Percentiles rank a stretch among this genome's conserved stretches.
Conservation (phyloP, 1,284 basidiomycete species). For the Pulchroboletus neoregius region DNA sequence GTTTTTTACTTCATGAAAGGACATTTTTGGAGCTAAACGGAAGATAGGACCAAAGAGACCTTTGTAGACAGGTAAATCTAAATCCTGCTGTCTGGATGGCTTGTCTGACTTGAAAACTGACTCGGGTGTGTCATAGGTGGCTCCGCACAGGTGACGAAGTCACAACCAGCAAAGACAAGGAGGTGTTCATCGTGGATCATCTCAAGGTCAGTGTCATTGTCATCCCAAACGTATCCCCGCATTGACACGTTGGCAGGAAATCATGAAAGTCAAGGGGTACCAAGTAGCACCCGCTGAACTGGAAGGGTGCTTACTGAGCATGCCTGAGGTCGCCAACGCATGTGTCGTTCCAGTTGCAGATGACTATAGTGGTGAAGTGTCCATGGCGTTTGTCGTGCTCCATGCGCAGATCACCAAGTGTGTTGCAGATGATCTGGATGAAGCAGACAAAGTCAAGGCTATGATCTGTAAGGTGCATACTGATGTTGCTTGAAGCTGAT, state of each 20-base stretch:
- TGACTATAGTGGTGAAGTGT: slow-evolving; percentile 64
- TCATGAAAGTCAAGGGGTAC: slow-evolving; percentile 64
- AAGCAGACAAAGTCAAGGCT: slow-evolving; percentile 34
- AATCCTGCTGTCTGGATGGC: background rate
- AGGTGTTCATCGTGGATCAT: slow-evolving; percentile 64
- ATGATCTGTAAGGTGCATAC: slow-evolving; percentile 42
- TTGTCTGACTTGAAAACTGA: slow-evolving; percentile 18
- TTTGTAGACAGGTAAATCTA: slow-evolving; percentile 48
- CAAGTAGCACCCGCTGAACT: slow-evolving; percentile 69
- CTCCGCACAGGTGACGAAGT: slow-evolving; percentile 70
- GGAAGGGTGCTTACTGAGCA: slow-evolving; percentile 67
- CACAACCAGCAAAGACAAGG: slow-evolving; percentile 49
- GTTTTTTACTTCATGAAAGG: background rate
- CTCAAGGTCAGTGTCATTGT: slow-evolving; percentile 51
- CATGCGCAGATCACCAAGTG: slow-evolving; percentile 33
- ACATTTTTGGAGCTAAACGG: slow-evolving; percentile 1
- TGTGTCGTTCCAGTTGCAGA: slow-evolving; percentile 78
- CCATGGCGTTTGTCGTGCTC: slow-evolving; percentile 54
- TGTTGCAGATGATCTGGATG: slow-evolving; percentile 29
- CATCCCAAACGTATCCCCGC: background rate
- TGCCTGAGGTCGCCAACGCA: slow-evolving; percentile 63
- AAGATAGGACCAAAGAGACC: slow-evolving; percentile 47
- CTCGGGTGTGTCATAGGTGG: slow-evolving; percentile 45
- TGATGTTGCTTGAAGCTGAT: background rate
- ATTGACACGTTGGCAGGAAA: slow-evolving; percentile 39